Percentiles rank a stretch among this genome's conserved stretches.
These are phyloP conservation scores for Blastocystis sp. DNA, from an alignment of 352 stramenopile genomes.

Conservation along the genomic window DNA sequence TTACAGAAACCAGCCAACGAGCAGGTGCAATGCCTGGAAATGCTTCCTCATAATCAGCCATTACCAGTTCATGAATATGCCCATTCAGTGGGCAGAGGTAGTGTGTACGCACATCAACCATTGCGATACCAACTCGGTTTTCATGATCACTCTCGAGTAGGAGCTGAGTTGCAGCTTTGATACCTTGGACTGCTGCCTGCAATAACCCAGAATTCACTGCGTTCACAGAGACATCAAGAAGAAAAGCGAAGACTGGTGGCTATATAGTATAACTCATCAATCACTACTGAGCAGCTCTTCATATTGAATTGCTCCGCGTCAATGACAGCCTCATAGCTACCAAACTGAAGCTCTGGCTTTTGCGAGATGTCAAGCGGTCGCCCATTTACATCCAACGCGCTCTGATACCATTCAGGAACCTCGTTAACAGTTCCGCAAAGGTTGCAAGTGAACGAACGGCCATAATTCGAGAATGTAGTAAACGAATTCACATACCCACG, in stretches of 20 bases:
- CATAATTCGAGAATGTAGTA: not conserved
- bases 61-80: not conserved
- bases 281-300: not conserved
- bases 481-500: constrained; percentile 28
- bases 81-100: not conserved
- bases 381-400: not conserved
- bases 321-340: constrained; percentile 11
- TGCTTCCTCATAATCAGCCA: constrained; percentile 10
- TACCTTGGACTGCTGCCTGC: not conserved
- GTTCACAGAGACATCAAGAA: not conserved
- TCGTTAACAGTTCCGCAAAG: not conserved
- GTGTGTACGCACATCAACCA: not conserved
- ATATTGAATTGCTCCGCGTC: not conserved
- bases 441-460: not conserved
- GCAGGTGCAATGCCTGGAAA: not conserved
- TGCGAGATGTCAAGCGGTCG: not conserved
- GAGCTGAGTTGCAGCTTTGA: not conserved
- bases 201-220: not conserved
- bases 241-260: not conserved
- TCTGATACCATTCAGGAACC: not conserved
- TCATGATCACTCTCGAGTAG: not conserved
- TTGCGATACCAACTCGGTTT: not conserved
- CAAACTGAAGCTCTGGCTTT: not conserved
- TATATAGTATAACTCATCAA: not conserved
- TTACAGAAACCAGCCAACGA: not conserved